A percentile compares a stretch with the other conserved stretches of the same genome.
Evolutionary conservation across 2,329 filamentous ascomycete genomes (phyloP).

Genomic region (Lasiodiplodia citricola): DNA sequence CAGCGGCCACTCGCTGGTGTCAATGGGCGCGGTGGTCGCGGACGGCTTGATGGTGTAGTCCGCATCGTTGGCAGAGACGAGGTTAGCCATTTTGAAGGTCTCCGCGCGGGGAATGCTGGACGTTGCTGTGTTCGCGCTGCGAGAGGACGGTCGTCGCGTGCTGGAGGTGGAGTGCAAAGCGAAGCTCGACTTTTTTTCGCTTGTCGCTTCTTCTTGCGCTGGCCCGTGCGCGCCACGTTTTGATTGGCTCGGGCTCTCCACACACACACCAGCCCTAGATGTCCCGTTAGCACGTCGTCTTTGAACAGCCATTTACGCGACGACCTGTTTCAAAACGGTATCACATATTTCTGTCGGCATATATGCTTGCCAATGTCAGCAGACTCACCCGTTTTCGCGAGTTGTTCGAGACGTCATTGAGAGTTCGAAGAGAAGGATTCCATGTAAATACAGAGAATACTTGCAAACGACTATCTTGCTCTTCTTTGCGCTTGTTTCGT

Average conservation of each 20-base stretch:
- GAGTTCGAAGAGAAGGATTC: not conserved
- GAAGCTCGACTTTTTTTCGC: conserved; percentile 26
- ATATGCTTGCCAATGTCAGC: not conserved
- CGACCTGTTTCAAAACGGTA: not conserved
- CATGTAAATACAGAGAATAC: not conserved
- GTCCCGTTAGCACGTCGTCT: not conserved
- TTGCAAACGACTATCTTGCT: not conserved
- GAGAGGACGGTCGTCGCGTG: conserved; percentile 16
- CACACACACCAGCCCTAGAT: not conserved
- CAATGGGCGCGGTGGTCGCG: conserved; percentile 72
- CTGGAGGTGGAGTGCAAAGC: conserved; percentile 9
- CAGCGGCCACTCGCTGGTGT: conserved; percentile 90
- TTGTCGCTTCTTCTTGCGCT: conserved; percentile 11
- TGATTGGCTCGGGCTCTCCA: conserved; percentile 1
- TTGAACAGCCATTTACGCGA: not conserved
- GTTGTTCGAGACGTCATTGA: not conserved
- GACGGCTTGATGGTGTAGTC: conserved; percentile 94
- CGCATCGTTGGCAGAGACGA: conserved; percentile 56
- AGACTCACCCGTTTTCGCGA: not conserved
- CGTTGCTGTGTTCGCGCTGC: conserved; percentile 25
- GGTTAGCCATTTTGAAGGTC: conserved; percentile 27
- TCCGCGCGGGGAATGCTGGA: conserved; percentile 26
- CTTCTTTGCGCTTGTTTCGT: not conserved
- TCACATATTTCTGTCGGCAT: not conserved
- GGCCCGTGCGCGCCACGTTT: conserved; percentile 16